phyloP scores from a whole-genome alignment of 164 flowering plant genomes.

The Brasenia schreberi region DNA sequence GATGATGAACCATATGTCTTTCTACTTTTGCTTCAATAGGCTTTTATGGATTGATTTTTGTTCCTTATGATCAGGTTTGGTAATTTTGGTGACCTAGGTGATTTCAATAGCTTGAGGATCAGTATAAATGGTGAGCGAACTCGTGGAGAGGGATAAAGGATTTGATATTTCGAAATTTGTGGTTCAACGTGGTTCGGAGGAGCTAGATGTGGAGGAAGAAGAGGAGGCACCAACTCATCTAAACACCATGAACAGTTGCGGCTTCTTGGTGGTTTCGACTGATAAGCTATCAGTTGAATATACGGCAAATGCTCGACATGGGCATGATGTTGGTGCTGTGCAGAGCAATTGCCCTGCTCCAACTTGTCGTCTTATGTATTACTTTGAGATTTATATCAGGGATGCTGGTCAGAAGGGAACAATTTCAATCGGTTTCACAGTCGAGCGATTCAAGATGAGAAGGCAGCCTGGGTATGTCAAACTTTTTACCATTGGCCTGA shows the following conservation, averaged over 20 bases:
- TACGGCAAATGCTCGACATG: constrained; percentile 52
- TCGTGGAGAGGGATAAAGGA: not conserved
- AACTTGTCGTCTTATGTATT: constrained; percentile 42
- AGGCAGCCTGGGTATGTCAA: constrained; percentile 77
- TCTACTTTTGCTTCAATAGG: no score
- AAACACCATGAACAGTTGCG: constrained; percentile 78
- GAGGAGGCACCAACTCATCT: constrained; percentile 51
- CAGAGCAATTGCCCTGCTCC: constrained; percentile 89
- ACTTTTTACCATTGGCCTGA: not conserved
- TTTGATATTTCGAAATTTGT: constrained; percentile 21
- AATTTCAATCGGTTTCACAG: constrained; percentile 76
- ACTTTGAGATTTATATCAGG: constrained; percentile 83
- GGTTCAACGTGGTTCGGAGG: constrained; percentile 7
- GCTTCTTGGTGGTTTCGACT: constrained; percentile 53
- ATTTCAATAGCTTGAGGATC: not conserved
- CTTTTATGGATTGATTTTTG: no score
- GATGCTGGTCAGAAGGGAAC: constrained; percentile 79
- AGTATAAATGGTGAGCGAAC: not conserved
- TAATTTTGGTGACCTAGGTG: not conserved
- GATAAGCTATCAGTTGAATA: constrained; percentile 81
- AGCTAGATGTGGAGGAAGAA: constrained; percentile 21
- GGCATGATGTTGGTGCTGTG: constrained; percentile 87
- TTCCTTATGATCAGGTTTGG: not conserved
- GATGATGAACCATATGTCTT: no score
- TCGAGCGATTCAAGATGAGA: constrained; percentile 58